A percentile compares a stretch with the other conserved stretches of the same genome.
These are phyloP conservation scores for Periconia digitata DNA, from an alignment of 2,329 filamentous ascomycete species.

Conservation along the genomic window DNA sequence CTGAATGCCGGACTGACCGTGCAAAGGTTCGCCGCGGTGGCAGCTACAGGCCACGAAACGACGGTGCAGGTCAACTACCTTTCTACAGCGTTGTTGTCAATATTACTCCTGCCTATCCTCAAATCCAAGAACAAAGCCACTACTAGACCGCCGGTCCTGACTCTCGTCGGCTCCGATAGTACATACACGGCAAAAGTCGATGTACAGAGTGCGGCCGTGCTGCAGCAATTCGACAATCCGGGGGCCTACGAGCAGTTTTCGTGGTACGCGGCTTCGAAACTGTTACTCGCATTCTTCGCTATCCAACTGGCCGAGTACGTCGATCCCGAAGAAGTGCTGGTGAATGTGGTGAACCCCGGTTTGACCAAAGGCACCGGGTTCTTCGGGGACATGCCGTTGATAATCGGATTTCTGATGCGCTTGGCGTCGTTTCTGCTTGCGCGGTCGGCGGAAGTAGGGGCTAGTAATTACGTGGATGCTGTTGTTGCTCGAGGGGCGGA, in stretches of 20 bases:
- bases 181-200: background rate
- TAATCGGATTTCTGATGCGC: constrained; percentile 9
- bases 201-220: background rate
- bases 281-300: constrained; percentile 8
- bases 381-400: constrained; percentile 5
- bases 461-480: constrained; percentile 52
- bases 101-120: constrained; percentile 46
- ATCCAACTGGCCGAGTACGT: constrained; percentile 10
- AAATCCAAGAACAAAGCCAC: background rate
- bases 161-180: constrained; percentile 5
- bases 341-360: constrained; percentile 52
- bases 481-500: constrained; percentile 48
- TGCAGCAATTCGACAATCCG: background rate
- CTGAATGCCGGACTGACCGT: constrained; percentile 30
- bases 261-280: constrained; percentile 9
- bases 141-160: constrained; percentile 1
- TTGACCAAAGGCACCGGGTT: constrained; percentile 48
- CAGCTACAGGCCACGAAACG: constrained; percentile 26
- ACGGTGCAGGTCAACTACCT: constrained; percentile 51
- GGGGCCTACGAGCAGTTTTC: background rate
- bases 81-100: constrained; percentile 53
- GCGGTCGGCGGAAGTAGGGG: constrained; percentile 42
- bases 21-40: constrained; percentile 9
- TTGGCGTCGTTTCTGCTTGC: constrained; percentile 22
- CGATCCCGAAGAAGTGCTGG: constrained; percentile 18